Conservation (phyloP, 306 rosid genomes). For the Medicago ruthenica region DNA sequence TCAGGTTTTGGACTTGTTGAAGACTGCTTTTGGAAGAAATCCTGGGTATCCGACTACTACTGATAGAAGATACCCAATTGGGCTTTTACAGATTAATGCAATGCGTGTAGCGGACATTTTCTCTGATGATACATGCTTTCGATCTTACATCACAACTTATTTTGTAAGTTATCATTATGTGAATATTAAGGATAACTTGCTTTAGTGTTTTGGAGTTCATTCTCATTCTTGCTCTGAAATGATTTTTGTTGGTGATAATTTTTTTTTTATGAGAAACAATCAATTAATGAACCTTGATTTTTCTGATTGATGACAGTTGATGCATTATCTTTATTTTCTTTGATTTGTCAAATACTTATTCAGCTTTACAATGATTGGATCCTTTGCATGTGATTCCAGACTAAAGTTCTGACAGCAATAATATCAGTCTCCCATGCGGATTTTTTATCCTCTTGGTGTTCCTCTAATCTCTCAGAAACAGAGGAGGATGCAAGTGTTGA, state of each 20-base stretch:
- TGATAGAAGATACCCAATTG: conserved; percentile 71
- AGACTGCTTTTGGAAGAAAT: conserved; percentile 69
- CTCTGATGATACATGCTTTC: conserved; percentile 93
- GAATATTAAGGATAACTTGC: conserved; percentile 37
- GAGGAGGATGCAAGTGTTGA: conserved; percentile 88
- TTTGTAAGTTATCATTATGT: conserved; percentile 66
- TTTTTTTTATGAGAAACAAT: conserved; percentile 27
- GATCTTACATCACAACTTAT: conserved; percentile 74
- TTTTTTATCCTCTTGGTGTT: conserved; percentile 91
- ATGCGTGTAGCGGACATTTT: conserved; percentile 93
- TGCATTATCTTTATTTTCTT: conserved; percentile 44
- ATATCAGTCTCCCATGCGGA: conserved; percentile 85
- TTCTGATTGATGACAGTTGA: conserved; percentile 26
- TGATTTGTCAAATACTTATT: conserved; percentile 42
- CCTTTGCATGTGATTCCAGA: conserved; percentile 72
- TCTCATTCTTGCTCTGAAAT: conserved; percentile 9
- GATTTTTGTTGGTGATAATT: not conserved
- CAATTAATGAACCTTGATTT: conserved; percentile 13
- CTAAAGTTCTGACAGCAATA: conserved; percentile 87
- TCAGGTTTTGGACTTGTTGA: conserved; percentile 84
- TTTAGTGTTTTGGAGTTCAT: conserved; percentile 27
- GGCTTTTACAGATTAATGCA: conserved; percentile 93
- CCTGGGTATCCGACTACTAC: conserved; percentile 46
- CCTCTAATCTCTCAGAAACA: conserved; percentile 72
- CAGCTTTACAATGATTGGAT: conserved; percentile 39